Conservation (phyloP, 2,329 filamentous ascomycete genomes). For the Tolypocladium ophioglossoides region DNA sequence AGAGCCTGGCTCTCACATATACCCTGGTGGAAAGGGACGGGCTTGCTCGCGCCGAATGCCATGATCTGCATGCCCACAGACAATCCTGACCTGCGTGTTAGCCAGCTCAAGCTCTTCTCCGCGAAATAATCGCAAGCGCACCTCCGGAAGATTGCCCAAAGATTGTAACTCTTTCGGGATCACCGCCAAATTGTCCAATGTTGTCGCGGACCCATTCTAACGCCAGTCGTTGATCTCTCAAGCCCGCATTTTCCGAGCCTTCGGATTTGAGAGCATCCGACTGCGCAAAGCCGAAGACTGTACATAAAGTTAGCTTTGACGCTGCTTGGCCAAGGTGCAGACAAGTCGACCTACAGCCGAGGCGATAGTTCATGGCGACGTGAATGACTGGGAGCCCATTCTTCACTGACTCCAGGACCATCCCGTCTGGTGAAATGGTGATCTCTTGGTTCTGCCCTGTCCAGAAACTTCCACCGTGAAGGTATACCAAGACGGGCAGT, state of each 20-base stretch:
- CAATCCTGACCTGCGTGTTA: constrained; percentile 16
- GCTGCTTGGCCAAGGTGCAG: not conserved
- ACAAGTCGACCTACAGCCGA: constrained; percentile 8
- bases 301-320: not conserved
- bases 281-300: constrained; percentile 17
- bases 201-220: constrained; percentile 45
- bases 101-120: not conserved
- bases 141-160: constrained; percentile 21
- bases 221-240: constrained; percentile 40
- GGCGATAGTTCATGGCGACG: constrained; percentile 23
- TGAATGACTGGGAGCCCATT: constrained; percentile 26
- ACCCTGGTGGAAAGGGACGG: constrained; percentile 32
- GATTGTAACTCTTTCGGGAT: constrained; percentile 48
- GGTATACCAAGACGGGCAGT: constrained; percentile 26
- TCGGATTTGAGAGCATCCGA: constrained; percentile 10
- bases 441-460: constrained; percentile 19
- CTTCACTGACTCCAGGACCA: constrained; percentile 33
- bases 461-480: constrained; percentile 23
- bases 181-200: constrained; percentile 54
- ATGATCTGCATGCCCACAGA: constrained; percentile 36
- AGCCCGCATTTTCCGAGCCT: constrained; percentile 31
- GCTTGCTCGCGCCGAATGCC: constrained; percentile 32
- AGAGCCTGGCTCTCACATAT: constrained; percentile 37
- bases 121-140: not conserved
- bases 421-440: constrained; percentile 28